Base-by-base conservation (phyloP, 768 basidiomycete genomes). In the Hygrocybe coccinea region DNA sequence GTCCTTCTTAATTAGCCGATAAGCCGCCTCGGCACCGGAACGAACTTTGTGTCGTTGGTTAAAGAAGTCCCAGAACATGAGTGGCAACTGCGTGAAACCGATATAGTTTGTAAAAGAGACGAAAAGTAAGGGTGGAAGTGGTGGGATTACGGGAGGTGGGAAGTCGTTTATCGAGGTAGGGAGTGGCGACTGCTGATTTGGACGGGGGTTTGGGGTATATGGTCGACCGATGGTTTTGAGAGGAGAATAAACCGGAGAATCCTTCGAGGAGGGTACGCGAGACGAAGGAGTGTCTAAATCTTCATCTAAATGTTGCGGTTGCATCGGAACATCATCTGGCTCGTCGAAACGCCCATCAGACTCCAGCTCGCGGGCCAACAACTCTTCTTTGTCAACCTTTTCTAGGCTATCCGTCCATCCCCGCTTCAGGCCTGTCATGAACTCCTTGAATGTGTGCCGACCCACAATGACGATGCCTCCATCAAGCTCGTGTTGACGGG, bases 41-140 rank as follows among this genome's bases (percentile, higher is more conserved):
- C 72, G 79, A n/a, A 92, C 91, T 64, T 88, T 84, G 46, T 83
- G 74, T 7, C 93, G 84, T 66, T 89, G 86, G 67, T 92, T 94
- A 76, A 97, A 97, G 71, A 93, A 93, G 59, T 85, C 89, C 83
- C 84, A 87, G 46, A 95, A 80, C 92, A 95, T 95, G 62, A 81
- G 71, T 11, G 94, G 94, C 55, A 95, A 84, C 64, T 90, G 89
- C 25, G 78, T 80, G 65, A 95, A 79, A 6, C 94, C 94, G 51
- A 95, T 77, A 60, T 86, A 79, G 64, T 92, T 83, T 37, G 79
- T 77, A 68, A 85, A 91, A 11, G 84, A 77, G 29, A 92, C 82
- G 41, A 92, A 77, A 22, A 91, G 79, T 52, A 97, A 73, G 1
- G 95, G 87, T 1, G 95, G 90, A 37, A 86, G 84, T 0, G 80